A percentile compares a stretch with the other conserved stretches of the same genome.
Conservation (phyloP, 192 early-diverging fungal genomes). For the Rhizoclosmatium globosum region DNA sequence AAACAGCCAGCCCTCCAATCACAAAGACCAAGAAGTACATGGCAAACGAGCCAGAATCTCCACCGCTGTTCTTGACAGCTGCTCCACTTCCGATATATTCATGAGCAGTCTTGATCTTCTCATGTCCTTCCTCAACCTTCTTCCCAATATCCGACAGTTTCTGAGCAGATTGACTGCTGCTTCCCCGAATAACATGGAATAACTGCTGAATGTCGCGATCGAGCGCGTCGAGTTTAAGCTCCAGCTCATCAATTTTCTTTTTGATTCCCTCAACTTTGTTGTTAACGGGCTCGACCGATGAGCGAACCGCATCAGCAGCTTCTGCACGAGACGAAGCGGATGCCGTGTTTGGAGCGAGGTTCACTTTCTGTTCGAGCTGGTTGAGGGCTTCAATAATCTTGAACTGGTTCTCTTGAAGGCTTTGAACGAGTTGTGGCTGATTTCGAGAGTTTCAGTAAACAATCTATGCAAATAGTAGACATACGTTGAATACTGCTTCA, state of each 20-base stretch:
- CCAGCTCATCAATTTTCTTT: slow-evolving; percentile 29
- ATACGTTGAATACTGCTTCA: slow-evolving; percentile 39
- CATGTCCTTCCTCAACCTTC: slow-evolving; percentile 33
- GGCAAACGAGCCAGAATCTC: not conserved
- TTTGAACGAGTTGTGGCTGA: slow-evolving; percentile 45
- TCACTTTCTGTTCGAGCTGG: slow-evolving; percentile 44
- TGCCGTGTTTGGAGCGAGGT: slow-evolving; percentile 21
- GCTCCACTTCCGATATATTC: slow-evolving; percentile 12
- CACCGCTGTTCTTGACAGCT: not conserved
- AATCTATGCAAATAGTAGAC: no score
- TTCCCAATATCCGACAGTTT: slow-evolving; percentile 22
- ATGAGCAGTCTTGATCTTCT: slow-evolving; percentile 23
- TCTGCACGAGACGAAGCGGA: slow-evolving; percentile 1
- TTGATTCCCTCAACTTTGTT: slow-evolving; percentile 31
- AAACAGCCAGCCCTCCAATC: slow-evolving; percentile 34
- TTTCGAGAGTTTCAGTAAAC: not conserved
- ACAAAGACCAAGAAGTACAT: slow-evolving; percentile 38
- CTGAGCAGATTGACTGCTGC: slow-evolving; percentile 15
- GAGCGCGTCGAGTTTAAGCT: slow-evolving; percentile 25
- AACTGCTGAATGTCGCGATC: slow-evolving; percentile 35
- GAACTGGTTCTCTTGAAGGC: slow-evolving; percentile 61
- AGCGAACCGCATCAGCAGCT: not conserved
- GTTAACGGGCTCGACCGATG: slow-evolving; percentile 32
- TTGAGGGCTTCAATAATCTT: slow-evolving; percentile 62
- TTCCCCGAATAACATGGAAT: slow-evolving; percentile 14